These are phyloP conservation scores for Aspergillus sp. DNA, from an alignment of 2,329 filamentous ascomycete species.

Conservation along the genomic window DNA sequence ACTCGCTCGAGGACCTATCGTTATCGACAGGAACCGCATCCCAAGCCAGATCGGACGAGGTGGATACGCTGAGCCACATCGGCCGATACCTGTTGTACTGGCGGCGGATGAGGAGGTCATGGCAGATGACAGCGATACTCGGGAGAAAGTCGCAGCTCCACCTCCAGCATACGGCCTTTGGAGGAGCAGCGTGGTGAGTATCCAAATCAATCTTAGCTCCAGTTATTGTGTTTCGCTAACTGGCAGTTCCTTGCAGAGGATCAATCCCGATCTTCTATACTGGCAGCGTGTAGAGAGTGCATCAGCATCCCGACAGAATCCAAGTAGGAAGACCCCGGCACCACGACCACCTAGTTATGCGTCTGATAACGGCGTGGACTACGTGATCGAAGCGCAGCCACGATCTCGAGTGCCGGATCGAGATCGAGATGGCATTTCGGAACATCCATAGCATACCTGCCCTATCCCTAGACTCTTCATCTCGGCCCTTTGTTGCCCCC, in stretches of 20 bases:
- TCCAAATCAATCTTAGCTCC: background rate
- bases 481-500: background rate
- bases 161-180: slow-evolving; percentile 83
- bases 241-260: slow-evolving; percentile 43
- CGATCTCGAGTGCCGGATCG: slow-evolving; percentile 44
- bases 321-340: slow-evolving; percentile 17
- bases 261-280: slow-evolving; percentile 71
- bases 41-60: slow-evolving; percentile 48
- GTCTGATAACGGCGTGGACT: slow-evolving; percentile 66
- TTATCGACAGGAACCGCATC: slow-evolving; percentile 28
- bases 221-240: slow-evolving; percentile 1
- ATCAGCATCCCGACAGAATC: slow-evolving; percentile 2
- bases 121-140: slow-evolving; percentile 39
- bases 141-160: slow-evolving; percentile 47
- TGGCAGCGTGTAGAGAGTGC: slow-evolving; percentile 59
- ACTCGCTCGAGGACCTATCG: slow-evolving; percentile 39
- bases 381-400: slow-evolving; percentile 60
- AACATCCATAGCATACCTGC: background rate
- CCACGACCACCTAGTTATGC: slow-evolving; percentile 65
- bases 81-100: slow-evolving; percentile 69
- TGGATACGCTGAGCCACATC: slow-evolving; percentile 61
- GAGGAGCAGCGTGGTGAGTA: slow-evolving; percentile 70
- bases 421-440: background rate
- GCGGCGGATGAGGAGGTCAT: slow-evolving; percentile 64
- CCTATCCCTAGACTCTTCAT: background rate